phyloP scores from a whole-genome alignment of 2,329 filamentous ascomycete genomes.

The Fusarium sambucinum region DNA sequence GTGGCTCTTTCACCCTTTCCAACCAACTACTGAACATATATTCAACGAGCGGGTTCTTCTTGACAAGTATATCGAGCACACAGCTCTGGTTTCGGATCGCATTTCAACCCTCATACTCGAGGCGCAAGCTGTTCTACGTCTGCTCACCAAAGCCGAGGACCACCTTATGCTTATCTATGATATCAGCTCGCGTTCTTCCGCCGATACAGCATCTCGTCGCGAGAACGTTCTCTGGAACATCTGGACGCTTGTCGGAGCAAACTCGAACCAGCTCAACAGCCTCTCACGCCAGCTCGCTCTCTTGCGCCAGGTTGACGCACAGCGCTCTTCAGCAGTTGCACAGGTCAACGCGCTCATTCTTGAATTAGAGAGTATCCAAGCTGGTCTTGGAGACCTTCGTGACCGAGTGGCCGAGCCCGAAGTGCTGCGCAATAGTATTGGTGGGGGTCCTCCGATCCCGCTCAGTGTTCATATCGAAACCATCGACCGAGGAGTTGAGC shows the following conservation, averaged over 20 bases:
- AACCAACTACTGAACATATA: constrained; percentile 61
- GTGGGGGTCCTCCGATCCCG: constrained; percentile 60
- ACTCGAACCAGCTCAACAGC: constrained; percentile 69
- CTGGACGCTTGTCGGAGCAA: constrained; percentile 81
- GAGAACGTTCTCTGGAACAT: constrained; percentile 76
- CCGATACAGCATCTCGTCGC: constrained; percentile 68
- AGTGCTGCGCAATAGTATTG: constrained; percentile 62
- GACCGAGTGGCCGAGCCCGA: constrained; percentile 77
- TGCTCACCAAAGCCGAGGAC: constrained; percentile 76
- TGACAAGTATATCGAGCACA: constrained; percentile 81
- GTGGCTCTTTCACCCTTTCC: constrained; percentile 72
- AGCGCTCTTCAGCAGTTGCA: constrained; percentile 73
- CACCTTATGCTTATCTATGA: constrained; percentile 77
- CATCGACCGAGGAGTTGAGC: constrained; percentile 78
- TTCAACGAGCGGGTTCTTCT: constrained; percentile 69
- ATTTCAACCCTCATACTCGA: constrained; percentile 76
- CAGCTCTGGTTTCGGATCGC: constrained; percentile 75
- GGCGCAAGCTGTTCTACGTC: constrained; percentile 74
- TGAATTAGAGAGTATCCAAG: constrained; percentile 79
- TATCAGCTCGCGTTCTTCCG: constrained; percentile 73
- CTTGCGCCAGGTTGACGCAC: constrained; percentile 72
- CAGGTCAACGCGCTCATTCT: constrained; percentile 78
- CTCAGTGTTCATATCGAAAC: constrained; percentile 80
- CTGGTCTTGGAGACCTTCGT: constrained; percentile 76
- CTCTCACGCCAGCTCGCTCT: constrained; percentile 73